A percentile compares a stretch with the other conserved stretches of the same genome.
phyloP scores from a whole-genome alignment of 225 moss, liverwort and hornwort genomes.

The Thuidium tamariscinum region DNA sequence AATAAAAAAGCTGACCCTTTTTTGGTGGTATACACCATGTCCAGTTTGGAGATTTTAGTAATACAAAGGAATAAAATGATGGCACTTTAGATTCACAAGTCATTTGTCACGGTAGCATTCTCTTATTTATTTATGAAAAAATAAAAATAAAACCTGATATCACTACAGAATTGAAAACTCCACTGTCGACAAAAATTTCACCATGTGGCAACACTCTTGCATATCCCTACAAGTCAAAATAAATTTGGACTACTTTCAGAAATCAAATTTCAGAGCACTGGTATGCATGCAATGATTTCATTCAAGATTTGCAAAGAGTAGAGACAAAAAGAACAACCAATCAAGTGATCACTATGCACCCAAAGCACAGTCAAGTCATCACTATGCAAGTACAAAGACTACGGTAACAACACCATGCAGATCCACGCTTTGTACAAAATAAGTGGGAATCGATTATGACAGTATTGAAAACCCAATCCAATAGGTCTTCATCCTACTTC shows the following conservation, averaged over 20 bases:
- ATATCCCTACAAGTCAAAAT: not conserved
- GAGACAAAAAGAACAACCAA: not conserved
- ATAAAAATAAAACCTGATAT: too few species aligned
- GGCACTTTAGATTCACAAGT: not conserved
- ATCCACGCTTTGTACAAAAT: not conserved
- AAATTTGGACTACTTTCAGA: not conserved
- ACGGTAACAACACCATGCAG: not conserved
- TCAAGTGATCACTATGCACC: not conserved
- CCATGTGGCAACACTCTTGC: not conserved
- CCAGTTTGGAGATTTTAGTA: not conserved
- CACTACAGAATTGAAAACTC: rapidly evolving
- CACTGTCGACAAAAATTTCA: not conserved
- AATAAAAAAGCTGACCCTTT: too few species aligned
- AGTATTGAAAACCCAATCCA: not conserved
- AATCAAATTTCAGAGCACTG: not conserved
- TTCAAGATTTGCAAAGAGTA: not conserved
- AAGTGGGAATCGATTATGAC: not conserved
- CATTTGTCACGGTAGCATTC: not conserved
- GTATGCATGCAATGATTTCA: not conserved
- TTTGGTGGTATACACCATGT: not conserved
- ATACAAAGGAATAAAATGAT: not conserved
- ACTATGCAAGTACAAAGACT: not conserved
- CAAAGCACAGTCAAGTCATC: too few species aligned
- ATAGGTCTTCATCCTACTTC: not conserved
- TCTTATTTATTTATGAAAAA: not conserved